A percentile compares a stretch with the other conserved stretches of the same genome.
phyloP scores from a whole-genome alignment of 305 asterid genomes.

The Fraxinus albicans region DNA sequence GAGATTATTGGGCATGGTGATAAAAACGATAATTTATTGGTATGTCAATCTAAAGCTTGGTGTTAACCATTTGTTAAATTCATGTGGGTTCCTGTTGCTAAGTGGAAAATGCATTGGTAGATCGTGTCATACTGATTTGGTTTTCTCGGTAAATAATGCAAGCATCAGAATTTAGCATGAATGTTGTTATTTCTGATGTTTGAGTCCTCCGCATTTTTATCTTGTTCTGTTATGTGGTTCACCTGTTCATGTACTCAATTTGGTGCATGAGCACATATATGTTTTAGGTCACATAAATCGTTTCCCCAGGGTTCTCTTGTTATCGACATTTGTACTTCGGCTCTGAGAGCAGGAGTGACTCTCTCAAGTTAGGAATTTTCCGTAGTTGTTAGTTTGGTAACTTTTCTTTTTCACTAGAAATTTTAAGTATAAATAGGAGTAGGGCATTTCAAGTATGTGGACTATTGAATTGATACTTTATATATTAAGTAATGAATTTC shows the following conservation, averaged over 20 bases:
- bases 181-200: not conserved
- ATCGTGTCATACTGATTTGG: not conserved
- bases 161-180: not conserved
- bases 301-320: not conserved
- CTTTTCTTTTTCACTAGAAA: not conserved
- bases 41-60: conserved; percentile 22
- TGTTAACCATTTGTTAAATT: not conserved
- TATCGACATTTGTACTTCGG: not conserved
- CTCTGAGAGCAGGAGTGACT: not conserved
- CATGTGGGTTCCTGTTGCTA: not conserved
- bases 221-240: not conserved
- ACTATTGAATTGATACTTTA: not conserved
- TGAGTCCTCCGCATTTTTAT: not conserved
- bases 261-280: not conserved
- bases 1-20: conserved; percentile 47
- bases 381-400: not conserved
- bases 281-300: not conserved
- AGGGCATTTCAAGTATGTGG: not conserved
- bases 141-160: not conserved
- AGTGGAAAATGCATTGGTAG: not conserved
- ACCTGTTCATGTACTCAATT: not conserved
- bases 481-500: not conserved
- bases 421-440: not conserved
- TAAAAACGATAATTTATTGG: conserved; percentile 49
- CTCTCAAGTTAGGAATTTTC: not conserved